Conservation (phyloP, 441 rosid species). For the Breynia disticha region DNA sequence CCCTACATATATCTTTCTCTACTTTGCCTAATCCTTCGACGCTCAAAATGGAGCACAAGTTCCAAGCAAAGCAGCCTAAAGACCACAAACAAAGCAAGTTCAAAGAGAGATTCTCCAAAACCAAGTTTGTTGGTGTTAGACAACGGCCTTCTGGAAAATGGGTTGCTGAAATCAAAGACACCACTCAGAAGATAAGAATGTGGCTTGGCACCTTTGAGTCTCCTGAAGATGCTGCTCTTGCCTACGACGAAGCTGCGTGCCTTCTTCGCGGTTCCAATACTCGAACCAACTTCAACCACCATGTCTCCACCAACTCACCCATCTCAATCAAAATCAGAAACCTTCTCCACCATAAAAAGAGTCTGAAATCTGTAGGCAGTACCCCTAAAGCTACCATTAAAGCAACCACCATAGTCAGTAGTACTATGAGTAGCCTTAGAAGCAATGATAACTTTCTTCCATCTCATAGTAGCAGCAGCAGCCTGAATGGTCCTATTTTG, state of each 20-base stretch:
- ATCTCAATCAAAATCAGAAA: slow-evolving; percentile 56
- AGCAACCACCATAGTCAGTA: slow-evolving; percentile 17
- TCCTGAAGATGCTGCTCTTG: slow-evolving; percentile 78
- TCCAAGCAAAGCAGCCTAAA: slow-evolving; percentile 22
- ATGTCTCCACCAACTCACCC: slow-evolving; percentile 38
- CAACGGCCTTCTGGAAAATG: slow-evolving; percentile 91
- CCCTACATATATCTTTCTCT: slow-evolving; percentile 11
- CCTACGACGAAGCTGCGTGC: slow-evolving; percentile 85
- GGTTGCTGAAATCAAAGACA: slow-evolving; percentile 94
- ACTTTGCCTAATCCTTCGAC: not conserved
- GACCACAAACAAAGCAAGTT: slow-evolving; percentile 22
- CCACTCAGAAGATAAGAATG: slow-evolving; percentile 78
- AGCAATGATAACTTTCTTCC: not conserved
- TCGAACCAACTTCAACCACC: slow-evolving; percentile 58
- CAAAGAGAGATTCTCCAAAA: slow-evolving; percentile 19
- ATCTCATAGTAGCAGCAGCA: not conserved
- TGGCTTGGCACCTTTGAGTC: slow-evolving; percentile 88
- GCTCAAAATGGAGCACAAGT: slow-evolving; percentile 34
- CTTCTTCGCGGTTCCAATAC: slow-evolving; percentile 78
- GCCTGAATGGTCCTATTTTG: not conserved
- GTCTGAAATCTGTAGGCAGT: slow-evolving; percentile 20
- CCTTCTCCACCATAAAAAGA: slow-evolving; percentile 56
- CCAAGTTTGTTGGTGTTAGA: slow-evolving; percentile 72
- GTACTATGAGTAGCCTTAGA: slow-evolving; percentile 5
- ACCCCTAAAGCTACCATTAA: slow-evolving; percentile 19